Percentiles rank a stretch among this genome's conserved stretches.
phyloP scores from a whole-genome alignment of 1,139 yeast species.

The Yamadazyma sp. region DNA sequence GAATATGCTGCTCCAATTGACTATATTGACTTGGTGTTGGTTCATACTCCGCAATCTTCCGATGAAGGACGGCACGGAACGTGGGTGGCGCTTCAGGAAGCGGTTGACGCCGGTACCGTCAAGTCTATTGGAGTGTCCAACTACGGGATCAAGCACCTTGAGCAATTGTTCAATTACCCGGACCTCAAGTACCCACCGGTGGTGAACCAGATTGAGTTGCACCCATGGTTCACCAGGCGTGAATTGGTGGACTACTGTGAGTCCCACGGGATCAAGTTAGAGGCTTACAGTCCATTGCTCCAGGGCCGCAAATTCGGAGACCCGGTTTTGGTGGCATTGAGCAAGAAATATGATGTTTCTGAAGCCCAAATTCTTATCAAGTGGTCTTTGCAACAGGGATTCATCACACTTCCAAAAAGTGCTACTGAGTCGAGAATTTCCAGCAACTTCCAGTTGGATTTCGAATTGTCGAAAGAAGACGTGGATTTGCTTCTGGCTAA shows the following conservation, averaged over 20 bases:
- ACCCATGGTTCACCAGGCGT: slow-evolving; percentile 65
- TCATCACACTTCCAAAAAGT: slow-evolving; percentile 73
- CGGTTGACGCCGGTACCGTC: slow-evolving; percentile 47
- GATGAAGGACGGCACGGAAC: slow-evolving; percentile 32
- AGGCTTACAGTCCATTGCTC: slow-evolving; percentile 82
- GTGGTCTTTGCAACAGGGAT: slow-evolving; percentile 26
- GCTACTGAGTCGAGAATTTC: slow-evolving; percentile 54
- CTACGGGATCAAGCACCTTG: slow-evolving; percentile 26
- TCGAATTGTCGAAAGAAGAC: slow-evolving; percentile 31
- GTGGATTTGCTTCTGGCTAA: slow-evolving; percentile 9
- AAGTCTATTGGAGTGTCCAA: slow-evolving; percentile 80
- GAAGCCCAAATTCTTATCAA: slow-evolving; percentile 65
- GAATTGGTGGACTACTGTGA: slow-evolving; percentile 57
- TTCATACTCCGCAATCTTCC: slow-evolving; percentile 52
- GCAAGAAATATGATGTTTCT: slow-evolving; percentile 52
- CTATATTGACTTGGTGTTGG: slow-evolving; percentile 76
- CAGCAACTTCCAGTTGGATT: slow-evolving; percentile 50
- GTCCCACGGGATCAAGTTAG: slow-evolving; percentile 54
- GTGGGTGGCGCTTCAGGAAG: slow-evolving; percentile 25
- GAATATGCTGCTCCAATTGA: slow-evolving; percentile 62
- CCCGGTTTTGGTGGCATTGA: slow-evolving; percentile 46
- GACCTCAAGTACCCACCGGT: slow-evolving; percentile 48
- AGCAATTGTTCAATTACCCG: slow-evolving; percentile 47
- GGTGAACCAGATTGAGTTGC: slow-evolving; percentile 39
- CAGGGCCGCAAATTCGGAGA: slow-evolving; percentile 65